Percentiles rank a stretch among this genome's conserved stretches.
These are phyloP conservation scores for Pelargonium exstipulatum DNA, from an alignment of 441 rosid species.

Conservation along the genomic window DNA sequence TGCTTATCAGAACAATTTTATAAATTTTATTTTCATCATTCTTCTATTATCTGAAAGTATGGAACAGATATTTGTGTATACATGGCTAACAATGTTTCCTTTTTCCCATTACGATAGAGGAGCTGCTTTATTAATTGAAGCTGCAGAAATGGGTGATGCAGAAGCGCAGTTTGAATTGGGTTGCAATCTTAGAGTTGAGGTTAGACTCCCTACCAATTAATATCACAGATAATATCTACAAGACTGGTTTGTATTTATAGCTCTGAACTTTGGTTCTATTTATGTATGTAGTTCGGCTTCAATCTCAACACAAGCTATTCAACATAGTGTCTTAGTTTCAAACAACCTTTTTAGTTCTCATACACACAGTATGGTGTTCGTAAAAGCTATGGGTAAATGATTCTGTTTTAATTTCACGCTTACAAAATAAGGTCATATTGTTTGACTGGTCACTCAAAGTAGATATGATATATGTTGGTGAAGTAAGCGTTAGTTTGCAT, in stretches of 20 bases:
- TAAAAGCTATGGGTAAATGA: neutral
- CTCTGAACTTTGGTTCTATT: too few species aligned
- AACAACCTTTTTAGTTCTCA: too few species aligned
- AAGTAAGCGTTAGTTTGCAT: neutral
- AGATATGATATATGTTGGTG: neutral
- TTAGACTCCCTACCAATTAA: slow-evolving; percentile 23
- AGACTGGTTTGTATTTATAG: slow-evolving; percentile 1
- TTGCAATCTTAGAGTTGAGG: slow-evolving; percentile 76
- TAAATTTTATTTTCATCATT: neutral
- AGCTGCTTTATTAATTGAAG: slow-evolving; percentile 85
- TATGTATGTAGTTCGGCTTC: too few species aligned
- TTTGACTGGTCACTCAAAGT: neutral
- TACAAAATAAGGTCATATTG: neutral
- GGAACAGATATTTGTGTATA: neutral
- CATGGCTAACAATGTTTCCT: slow-evolving; percentile 10
- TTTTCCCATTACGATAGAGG: slow-evolving; percentile 40
- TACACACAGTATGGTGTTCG: too few species aligned
- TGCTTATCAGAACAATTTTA: neutral
- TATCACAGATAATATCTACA: neutral
- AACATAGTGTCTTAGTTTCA: too few species aligned
- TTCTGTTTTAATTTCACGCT: neutral
- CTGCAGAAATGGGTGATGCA: slow-evolving; percentile 87
- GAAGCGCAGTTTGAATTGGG: slow-evolving; percentile 83
- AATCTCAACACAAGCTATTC: too few species aligned
- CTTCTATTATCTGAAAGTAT: neutral